A percentile compares a stretch with the other conserved stretches of the same genome.
These are phyloP conservation scores for Parasarocladium wereldwijsianum DNA, from an alignment of 2,329 filamentous ascomycete species.

Conservation along the genomic window DNA sequence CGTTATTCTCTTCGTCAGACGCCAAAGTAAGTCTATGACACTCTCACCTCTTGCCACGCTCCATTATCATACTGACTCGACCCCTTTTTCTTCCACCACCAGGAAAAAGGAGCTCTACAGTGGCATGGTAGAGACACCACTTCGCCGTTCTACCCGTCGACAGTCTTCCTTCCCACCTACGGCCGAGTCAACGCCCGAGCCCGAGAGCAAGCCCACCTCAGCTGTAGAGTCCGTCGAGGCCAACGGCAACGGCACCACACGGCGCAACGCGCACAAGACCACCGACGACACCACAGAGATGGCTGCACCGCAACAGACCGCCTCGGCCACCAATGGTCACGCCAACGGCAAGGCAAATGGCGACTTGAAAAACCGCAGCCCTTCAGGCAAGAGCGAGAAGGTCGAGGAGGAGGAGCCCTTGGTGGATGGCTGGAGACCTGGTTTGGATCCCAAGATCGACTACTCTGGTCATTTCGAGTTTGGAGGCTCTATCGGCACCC, in stretches of 20 bases:
- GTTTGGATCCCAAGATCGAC: conserved; percentile 48
- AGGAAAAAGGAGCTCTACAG: conserved; percentile 49
- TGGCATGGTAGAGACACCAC: conserved; percentile 45
- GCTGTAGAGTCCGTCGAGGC: conserved; percentile 27
- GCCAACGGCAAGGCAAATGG: conserved; percentile 5
- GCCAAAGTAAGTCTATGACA: conserved; percentile 16
- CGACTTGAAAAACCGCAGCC: conserved; percentile 6
- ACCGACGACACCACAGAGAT: conserved; percentile 26
- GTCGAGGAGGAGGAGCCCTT: conserved; percentile 6
- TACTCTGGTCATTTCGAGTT: conserved; percentile 62
- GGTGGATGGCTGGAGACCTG: conserved; percentile 43
- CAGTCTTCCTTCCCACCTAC: conserved; percentile 32
- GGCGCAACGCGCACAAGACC: conserved; percentile 33
- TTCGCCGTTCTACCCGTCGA: conserved; percentile 30
- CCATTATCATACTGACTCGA: conserved; percentile 5
- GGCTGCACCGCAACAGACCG: conserved; percentile 16
- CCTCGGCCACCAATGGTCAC: conserved; percentile 9
- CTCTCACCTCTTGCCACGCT: neutral
- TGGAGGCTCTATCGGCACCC: conserved; percentile 68
- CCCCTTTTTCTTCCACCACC: neutral
- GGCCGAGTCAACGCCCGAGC: conserved; percentile 26
- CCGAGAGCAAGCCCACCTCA: conserved; percentile 34
- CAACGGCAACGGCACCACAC: too few relatives aligned
- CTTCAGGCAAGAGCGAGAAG: conserved; percentile 10
- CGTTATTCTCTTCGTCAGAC: conserved; percentile 24